Evolutionary conservation across 2,329 filamentous ascomycete species (phyloP).

Genomic region (Penicillium nordicum): DNA sequence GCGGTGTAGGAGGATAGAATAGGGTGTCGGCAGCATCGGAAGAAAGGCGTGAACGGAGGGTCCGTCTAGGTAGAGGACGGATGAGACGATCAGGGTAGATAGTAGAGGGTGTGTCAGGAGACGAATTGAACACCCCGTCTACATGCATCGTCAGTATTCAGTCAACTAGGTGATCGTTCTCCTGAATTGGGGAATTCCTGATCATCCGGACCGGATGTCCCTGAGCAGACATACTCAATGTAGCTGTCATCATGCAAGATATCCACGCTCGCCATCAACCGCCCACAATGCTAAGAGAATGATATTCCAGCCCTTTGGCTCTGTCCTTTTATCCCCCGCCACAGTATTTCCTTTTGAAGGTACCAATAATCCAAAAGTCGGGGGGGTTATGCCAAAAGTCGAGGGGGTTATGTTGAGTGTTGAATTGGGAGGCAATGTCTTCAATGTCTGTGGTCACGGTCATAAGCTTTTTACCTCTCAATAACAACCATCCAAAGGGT

Average conservation of each 20-base stretch:
- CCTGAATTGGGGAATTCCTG: constrained; percentile 6
- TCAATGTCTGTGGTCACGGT: not conserved
- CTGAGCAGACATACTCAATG: constrained; percentile 41
- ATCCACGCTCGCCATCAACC: constrained; percentile 30
- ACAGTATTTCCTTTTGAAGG: constrained; percentile 7
- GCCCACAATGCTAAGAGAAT: constrained; percentile 21
- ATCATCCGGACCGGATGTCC: constrained; percentile 9
- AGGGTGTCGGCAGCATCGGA: constrained; percentile 80
- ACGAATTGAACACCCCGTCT: constrained; percentile 50
- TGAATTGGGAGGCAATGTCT: constrained; percentile 5
- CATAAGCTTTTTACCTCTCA: not conserved
- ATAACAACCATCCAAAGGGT: not conserved
- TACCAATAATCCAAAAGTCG: constrained; percentile 8
- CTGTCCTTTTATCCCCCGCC: constrained; percentile 20
- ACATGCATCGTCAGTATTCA: constrained; percentile 37
- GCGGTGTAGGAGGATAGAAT: constrained; percentile 71
- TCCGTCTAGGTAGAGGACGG: constrained; percentile 83
- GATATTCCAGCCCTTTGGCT: constrained; percentile 18
- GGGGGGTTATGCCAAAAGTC: not conserved
- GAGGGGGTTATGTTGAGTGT: not conserved
- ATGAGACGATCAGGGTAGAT: constrained; percentile 89
- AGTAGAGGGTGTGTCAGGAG: constrained; percentile 70
- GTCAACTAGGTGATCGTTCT: constrained; percentile 26
- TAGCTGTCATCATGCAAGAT: constrained; percentile 42
- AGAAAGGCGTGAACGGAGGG: constrained; percentile 81